Evolutionary conservation across 768 basidiomycete species (phyloP).

Genomic region (Podaxis sp.): DNA sequence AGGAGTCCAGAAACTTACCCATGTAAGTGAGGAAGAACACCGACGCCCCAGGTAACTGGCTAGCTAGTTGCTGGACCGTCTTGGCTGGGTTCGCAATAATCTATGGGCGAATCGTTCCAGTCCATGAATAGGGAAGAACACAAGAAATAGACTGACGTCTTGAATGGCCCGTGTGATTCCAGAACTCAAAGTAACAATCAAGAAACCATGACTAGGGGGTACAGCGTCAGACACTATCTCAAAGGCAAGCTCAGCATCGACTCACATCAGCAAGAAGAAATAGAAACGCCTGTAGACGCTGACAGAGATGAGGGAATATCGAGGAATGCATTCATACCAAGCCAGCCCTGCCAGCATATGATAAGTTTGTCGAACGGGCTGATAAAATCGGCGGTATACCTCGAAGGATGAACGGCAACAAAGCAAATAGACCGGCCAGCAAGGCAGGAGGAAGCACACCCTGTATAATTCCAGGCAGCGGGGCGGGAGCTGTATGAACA

Average conservation of each 20-base stretch:
- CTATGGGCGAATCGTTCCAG: conserved; percentile 17
- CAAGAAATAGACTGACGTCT: conserved; percentile 19
- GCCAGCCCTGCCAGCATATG: conserved; percentile 41
- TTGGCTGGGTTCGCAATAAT: conserved; percentile 43
- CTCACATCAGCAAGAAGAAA: conserved; percentile 59
- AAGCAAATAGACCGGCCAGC: conserved; percentile 58
- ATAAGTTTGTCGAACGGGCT: not conserved
- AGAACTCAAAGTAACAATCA: conserved; percentile 64
- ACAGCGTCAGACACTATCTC: not conserved
- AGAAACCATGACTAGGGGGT: conserved; percentile 57
- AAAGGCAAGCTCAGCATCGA: not conserved
- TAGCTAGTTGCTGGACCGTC: conserved; percentile 42
- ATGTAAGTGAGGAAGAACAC: conserved; percentile 67
- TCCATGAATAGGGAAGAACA: not conserved
- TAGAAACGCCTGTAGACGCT: conserved; percentile 74
- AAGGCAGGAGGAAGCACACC: conserved; percentile 67
- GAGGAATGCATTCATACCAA: conserved; percentile 69
- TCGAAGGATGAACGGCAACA: conserved; percentile 57
- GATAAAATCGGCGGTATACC: conserved; percentile 33
- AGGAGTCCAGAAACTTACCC: conserved; percentile 24
- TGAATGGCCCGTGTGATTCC: conserved; percentile 41
- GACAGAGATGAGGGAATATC: conserved; percentile 64
- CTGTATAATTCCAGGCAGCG: conserved; percentile 52
- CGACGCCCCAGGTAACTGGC: conserved; percentile 52
- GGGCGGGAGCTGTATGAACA: conserved; percentile 27